These are phyloP conservation scores for Alternaria novae-zelandiae DNA, from an alignment of 2,329 filamentous ascomycete species.

Conservation along the genomic window DNA sequence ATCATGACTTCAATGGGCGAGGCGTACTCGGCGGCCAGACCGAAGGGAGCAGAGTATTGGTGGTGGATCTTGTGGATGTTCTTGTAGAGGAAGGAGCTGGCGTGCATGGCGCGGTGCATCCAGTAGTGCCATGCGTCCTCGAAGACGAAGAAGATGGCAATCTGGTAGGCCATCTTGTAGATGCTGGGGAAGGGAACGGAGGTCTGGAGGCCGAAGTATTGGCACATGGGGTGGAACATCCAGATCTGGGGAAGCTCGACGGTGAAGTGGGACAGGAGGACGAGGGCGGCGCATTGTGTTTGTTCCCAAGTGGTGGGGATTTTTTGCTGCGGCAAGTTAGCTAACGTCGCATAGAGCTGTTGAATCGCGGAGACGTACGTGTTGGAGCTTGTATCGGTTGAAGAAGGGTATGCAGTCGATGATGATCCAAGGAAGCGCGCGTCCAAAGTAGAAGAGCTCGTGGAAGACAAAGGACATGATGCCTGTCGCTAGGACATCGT, in stretches of 20 bases:
- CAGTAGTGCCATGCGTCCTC: slow-evolving; percentile 99
- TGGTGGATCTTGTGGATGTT: slow-evolving; percentile 99
- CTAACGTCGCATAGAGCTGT: neutral
- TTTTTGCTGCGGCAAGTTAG: slow-evolving; percentile 65
- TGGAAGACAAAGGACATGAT: slow-evolving; percentile 98
- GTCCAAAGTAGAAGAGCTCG: slow-evolving; percentile 92
- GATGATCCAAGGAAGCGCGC: slow-evolving; percentile 88
- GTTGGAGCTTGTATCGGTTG: slow-evolving; percentile 93
- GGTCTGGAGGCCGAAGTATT: slow-evolving; percentile 87
- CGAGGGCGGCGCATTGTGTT: slow-evolving; percentile 90
- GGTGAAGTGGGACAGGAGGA: slow-evolving; percentile 94
- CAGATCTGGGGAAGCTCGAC: slow-evolving; percentile 98
- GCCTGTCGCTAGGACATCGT: slow-evolving; percentile 93
- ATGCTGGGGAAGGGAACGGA: slow-evolving; percentile 86
- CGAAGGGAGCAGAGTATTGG: slow-evolving; percentile 97
- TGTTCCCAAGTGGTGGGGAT: slow-evolving; percentile 92
- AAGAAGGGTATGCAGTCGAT: slow-evolving; percentile 88
- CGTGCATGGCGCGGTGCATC: slow-evolving; percentile 90
- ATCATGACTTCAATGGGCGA: slow-evolving; percentile 97
- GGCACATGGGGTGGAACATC: slow-evolving; percentile 97
- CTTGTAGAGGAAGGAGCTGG: slow-evolving; percentile 87
- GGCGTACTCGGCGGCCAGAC: slow-evolving; percentile 94
- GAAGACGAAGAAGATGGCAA: slow-evolving; percentile 90
- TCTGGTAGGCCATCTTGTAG: slow-evolving; percentile 88
- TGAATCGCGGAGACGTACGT: slow-evolving; percentile 59